A percentile compares a stretch with the other conserved stretches of the same genome.
Conservation (phyloP, 371 early-diverging fungal genomes). For the Saksenaea oblongispora region DNA sequence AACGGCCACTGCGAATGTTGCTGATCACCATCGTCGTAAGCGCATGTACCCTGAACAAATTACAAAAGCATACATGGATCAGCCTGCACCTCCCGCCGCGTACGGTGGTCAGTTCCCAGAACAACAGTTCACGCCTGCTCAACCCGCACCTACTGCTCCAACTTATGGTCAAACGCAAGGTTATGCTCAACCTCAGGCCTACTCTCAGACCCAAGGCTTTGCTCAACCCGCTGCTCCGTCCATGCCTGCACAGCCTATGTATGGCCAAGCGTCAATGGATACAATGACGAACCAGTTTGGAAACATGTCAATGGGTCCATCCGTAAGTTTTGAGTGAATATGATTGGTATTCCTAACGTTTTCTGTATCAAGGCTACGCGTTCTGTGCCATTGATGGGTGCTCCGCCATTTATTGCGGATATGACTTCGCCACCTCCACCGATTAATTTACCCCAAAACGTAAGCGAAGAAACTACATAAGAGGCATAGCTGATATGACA, state of each 20-base stretch:
- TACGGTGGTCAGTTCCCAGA: slow-evolving; percentile 15
- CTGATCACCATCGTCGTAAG: slow-evolving; percentile 48
- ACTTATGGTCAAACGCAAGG: slow-evolving; percentile 16
- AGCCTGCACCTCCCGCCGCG: slow-evolving; percentile 10
- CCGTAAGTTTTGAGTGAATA: slow-evolving; percentile 2
- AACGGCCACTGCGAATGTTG: slow-evolving; percentile 2
- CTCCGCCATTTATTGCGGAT: slow-evolving; percentile 60
- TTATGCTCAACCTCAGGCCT: slow-evolving; percentile 15
- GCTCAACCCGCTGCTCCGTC: slow-evolving; percentile 24
- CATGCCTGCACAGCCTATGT: neutral
- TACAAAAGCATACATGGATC: slow-evolving; percentile 45
- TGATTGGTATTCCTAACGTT: neutral
- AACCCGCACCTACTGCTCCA: slow-evolving; percentile 21
- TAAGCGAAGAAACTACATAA: slow-evolving; percentile 17
- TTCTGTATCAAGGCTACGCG: neutral
- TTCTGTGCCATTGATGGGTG: slow-evolving; percentile 51
- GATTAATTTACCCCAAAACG: slow-evolving; percentile 61
- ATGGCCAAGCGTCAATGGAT: neutral
- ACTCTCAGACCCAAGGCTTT: slow-evolving; percentile 25
- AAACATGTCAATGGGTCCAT: slow-evolving; percentile 36
- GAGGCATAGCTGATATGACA: neutral
- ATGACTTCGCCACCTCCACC: slow-evolving; percentile 56
- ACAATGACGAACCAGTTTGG: slow-evolving; percentile 46
- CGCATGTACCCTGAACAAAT: slow-evolving; percentile 67
- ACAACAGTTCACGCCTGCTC: slow-evolving; percentile 9